Base-by-base conservation (phyloP, 139 green algal species). In the Chlamydomonas sp. region DNA sequence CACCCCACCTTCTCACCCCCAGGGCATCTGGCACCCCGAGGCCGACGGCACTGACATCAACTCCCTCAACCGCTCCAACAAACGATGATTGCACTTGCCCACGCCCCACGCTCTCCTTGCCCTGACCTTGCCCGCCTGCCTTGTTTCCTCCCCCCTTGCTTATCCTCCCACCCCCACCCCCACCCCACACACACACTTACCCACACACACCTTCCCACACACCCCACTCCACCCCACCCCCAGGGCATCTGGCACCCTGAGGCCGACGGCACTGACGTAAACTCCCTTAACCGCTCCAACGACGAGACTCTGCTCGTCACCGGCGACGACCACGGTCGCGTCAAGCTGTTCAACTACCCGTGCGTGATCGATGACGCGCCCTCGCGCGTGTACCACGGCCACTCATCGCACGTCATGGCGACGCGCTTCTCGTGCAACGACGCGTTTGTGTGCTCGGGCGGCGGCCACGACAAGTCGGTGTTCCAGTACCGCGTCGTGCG, bases 271-370 rank as follows among this genome's bases (percentile, higher is more conserved):
- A 81, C 67, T 30, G 79, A 84, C 58, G 60, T 84, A 38, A 84
- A 84, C 59, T 57, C 49, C 0, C 31, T 76, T 36, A 39, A 67
- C 64, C 61, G 75, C 35, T 74, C 49, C n/a, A 58, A 37, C 29
- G 22, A 58, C 22, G 34, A 65, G 43, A 31, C 75, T 35, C 35
- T 76, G 50, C 2, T 75, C 49, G 60, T 58, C 47, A 74, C 67
- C 29, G 61, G 66, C 37, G 83, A 83, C 33, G 83, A 89, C 68
- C 48, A 76, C 37, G 83, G 83, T 34, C 54, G 82, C 13, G 83
- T 91, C 26, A 79, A 79, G 67, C 81, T 89, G 2, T 85, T 86
- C 79, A 89, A 88, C 75, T 87, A 83, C 77, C 85, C 85, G 3
- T 82, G 71, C 48, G 83, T 88, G 22, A 63, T 91, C 43, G 71